Evolutionary conservation across 352 stramenopile genomes (phyloP).

Genomic region (Discostella stelligera): DNA sequence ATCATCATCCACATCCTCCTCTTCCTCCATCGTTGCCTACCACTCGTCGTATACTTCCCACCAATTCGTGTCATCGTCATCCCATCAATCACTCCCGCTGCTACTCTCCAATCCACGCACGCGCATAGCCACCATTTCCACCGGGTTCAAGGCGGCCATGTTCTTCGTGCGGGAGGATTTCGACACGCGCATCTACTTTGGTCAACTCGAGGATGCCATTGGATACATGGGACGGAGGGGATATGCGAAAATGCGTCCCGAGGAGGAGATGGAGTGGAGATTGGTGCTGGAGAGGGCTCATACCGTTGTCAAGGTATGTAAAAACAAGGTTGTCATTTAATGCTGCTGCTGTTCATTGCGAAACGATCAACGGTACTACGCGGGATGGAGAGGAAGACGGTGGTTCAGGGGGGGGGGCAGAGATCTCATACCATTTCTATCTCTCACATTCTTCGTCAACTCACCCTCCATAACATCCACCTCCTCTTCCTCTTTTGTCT

Average conservation of each 20-base stretch:
- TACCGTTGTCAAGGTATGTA: conserved; percentile 44
- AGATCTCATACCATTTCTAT: no score
- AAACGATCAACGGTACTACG: no score
- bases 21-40: background rate
- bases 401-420: background rate
- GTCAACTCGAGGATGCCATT: conserved; percentile 39
- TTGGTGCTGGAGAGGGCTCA: conserved; percentile 33
- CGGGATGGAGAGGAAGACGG: background rate
- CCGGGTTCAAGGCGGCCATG: conserved; percentile 34
- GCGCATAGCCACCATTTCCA: conserved; percentile 46
- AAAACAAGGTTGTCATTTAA: no score
- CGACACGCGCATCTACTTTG: conserved; percentile 46
- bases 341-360: no score
- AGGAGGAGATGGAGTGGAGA: conserved; percentile 41
- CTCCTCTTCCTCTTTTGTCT: no score
- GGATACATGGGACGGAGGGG: conserved; percentile 39
- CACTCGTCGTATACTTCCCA: no score
- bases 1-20: background rate
- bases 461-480: no score
- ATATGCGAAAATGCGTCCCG: conserved; percentile 36
- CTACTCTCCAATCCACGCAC: conserved; percentile 8
- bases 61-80: background rate
- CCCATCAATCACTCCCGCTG: background rate
- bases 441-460: no score
- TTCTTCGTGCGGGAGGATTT: conserved; percentile 50